These are phyloP conservation scores for Pseudogymnoascus sp. DNA, from an alignment of 2,329 filamentous ascomycete species.

Conservation along the genomic window DNA sequence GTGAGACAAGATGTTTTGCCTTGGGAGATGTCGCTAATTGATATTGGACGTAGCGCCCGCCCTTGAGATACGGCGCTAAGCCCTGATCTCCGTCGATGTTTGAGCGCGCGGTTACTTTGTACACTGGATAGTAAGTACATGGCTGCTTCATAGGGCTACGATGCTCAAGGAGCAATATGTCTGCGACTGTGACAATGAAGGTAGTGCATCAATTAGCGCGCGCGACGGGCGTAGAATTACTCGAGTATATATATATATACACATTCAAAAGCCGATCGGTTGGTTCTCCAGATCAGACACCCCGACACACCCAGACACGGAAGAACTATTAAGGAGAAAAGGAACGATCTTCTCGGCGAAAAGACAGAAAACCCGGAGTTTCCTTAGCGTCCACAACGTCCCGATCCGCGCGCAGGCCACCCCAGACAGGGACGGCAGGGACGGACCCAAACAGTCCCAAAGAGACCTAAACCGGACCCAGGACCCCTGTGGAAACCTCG, in stretches of 20 bases:
- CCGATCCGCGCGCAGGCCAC: neutral
- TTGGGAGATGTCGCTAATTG: neutral
- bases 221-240: neutral
- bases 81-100: neutral
- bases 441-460: neutral
- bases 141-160: neutral
- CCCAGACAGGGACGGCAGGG: neutral
- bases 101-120: constrained; percentile 1
- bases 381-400: constrained; percentile 4
- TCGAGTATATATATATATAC: neutral
- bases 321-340: neutral
- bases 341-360: neutral
- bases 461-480: neutral
- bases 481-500: constrained; percentile 1
- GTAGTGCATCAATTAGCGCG: neutral
- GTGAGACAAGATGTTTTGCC: neutral
- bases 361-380: neutral
- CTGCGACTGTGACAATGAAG: neutral
- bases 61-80: neutral
- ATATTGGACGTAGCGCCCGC: neutral
- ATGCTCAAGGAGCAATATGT: neutral
- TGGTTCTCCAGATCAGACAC: neutral
- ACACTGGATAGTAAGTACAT: neutral
- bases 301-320: neutral
- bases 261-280: neutral